phyloP scores from a whole-genome alignment of 176 grass and related monocot genomes.

The sorghum (Sorghum bicolor) region Sorghum_bicolor_NCBIv3 NC_012878.2:10362501-10363000 shows the following conservation, averaged over 20 bases:
- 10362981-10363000: not conserved
- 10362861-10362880: not conserved
- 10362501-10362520: slow-evolving; percentile 82
- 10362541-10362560: slow-evolving; percentile 59
- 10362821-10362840: not conserved
- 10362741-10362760: not conserved
- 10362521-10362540: slow-evolving; percentile 81
- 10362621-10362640: not conserved
- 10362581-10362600: slow-evolving; percentile 48
- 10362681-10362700: not conserved
- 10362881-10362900: not conserved
- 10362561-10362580: slow-evolving; percentile 88
- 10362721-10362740: not conserved
- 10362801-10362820: not conserved
- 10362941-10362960: not conserved
- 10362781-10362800: not conserved
- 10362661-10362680: not conserved
- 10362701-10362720: not conserved
- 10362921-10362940: not conserved
- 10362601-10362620: not conserved
- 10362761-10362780: not conserved
- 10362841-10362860: not conserved
- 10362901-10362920: not conserved
- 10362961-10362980: not conserved
- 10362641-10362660: not conserved